These are phyloP conservation scores for Talaromyces sp. DNA, from an alignment of 2,329 filamentous ascomycete species.

Conservation along the genomic window DNA sequence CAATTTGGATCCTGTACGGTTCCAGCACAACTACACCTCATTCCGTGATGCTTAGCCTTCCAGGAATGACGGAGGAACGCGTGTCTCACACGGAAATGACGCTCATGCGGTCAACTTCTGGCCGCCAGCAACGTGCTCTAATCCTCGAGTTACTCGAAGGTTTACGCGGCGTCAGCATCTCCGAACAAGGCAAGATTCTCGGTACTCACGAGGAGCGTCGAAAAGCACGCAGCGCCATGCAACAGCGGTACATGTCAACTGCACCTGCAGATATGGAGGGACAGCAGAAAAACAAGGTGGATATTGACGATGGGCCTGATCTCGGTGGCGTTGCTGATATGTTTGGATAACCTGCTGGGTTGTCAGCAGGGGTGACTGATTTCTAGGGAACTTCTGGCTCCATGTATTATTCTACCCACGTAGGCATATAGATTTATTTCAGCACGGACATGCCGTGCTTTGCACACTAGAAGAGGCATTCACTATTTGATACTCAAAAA, in stretches of 20 bases:
- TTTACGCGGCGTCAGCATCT: constrained; percentile 83
- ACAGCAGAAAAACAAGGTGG: constrained; percentile 32
- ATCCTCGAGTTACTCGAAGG: constrained; percentile 81
- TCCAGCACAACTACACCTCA: constrained; percentile 64
- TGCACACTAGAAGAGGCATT: neutral
- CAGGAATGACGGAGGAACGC: constrained; percentile 64
- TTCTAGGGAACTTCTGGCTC: neutral
- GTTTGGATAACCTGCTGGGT: constrained; percentile 36
- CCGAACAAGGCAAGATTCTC: constrained; percentile 81
- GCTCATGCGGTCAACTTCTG: constrained; percentile 49
- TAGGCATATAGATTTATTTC: neutral
- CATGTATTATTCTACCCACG: neutral
- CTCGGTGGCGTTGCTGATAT: constrained; percentile 49
- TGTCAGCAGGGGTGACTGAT: neutral
- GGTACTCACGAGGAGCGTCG: constrained; percentile 35
- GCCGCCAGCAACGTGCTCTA: constrained; percentile 72
- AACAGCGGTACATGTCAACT: constrained; percentile 39
- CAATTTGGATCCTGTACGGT: constrained; percentile 74
- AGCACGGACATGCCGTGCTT: neutral
- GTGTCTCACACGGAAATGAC: constrained; percentile 61
- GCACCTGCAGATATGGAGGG: constrained; percentile 32
- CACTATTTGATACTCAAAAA: neutral
- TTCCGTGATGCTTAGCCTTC: constrained; percentile 71
- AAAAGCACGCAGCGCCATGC: constrained; percentile 38
- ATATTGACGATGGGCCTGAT: constrained; percentile 45